Percentiles rank a stretch among this genome's conserved stretches.
Conservation (phyloP, 83 land plant species). For the Thuja plicata region DNA sequence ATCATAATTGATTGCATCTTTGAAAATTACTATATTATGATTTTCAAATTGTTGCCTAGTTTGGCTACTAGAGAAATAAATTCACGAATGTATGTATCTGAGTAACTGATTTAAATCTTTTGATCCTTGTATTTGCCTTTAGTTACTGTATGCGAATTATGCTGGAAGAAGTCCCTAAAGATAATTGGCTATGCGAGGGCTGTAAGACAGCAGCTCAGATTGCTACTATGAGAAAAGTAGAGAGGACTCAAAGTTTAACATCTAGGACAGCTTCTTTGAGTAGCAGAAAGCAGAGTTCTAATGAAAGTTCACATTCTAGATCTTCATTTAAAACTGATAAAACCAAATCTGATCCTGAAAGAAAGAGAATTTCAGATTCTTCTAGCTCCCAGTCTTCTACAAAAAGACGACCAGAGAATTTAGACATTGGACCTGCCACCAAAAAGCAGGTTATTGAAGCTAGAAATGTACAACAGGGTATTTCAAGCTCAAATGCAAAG, state of each 20-base stretch:
- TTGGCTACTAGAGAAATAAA: not conserved
- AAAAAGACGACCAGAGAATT: slow-evolving; percentile 37
- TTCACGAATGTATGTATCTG: not conserved
- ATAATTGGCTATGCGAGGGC: slow-evolving; percentile 90
- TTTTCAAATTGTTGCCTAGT: not conserved
- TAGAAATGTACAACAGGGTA: slow-evolving; percentile 23
- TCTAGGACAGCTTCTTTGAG: slow-evolving; percentile 6
- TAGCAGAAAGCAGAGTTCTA: slow-evolving; percentile 19
- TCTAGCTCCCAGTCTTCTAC: slow-evolving; percentile 17
- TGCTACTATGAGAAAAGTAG: slow-evolving; percentile 31
- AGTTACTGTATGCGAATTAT: slow-evolving; percentile 86
- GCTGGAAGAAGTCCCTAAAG: slow-evolving; percentile 74
- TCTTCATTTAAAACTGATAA: slow-evolving; percentile 25
- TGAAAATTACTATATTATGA: no score
- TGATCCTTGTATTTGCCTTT: slow-evolving; percentile 7
- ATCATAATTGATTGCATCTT: not conserved
- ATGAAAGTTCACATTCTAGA: slow-evolving; percentile 17
- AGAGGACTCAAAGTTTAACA: slow-evolving; percentile 10
- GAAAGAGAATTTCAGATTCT: slow-evolving; percentile 2
- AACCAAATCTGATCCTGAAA: slow-evolving; percentile 14
- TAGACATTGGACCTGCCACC: slow-evolving; percentile 25
- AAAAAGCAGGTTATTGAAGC: slow-evolving; percentile 43
- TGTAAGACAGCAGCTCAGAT: slow-evolving; percentile 48
- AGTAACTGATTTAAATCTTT: not conserved
- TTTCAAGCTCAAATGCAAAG: slow-evolving; percentile 24